Conservation (phyloP, 2,329 filamentous ascomycete species). For the Daldinia sp. region DNA sequence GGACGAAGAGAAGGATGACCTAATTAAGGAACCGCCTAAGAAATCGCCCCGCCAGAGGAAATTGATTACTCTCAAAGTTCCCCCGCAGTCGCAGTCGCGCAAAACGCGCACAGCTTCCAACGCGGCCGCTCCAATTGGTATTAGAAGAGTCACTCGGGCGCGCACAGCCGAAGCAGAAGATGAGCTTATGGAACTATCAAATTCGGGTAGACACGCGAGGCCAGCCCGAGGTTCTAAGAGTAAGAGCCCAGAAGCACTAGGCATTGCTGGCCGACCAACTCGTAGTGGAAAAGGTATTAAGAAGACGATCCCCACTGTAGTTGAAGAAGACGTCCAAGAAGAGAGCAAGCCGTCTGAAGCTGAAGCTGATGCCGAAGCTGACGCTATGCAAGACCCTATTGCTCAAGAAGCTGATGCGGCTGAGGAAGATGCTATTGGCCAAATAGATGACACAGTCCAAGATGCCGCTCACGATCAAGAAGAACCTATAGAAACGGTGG, state of each 20-base stretch:
- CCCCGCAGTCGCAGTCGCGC: conserved; percentile 32
- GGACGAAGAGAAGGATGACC: conserved; percentile 57
- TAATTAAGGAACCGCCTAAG: conserved; percentile 51
- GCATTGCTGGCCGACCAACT: conserved; percentile 59
- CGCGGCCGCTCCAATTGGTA: conserved; percentile 44
- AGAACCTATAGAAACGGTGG: conserved; percentile 50
- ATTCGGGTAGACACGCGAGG: conserved; percentile 69
- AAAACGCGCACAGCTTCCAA: conserved; percentile 43
- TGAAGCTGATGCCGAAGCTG: conserved; percentile 51
- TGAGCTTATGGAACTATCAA: conserved; percentile 68
- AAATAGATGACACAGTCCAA: conserved; percentile 38
- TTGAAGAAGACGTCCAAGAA: conserved; percentile 66
- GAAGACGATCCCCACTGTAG: conserved; percentile 60
- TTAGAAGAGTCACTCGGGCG: conserved; percentile 64
- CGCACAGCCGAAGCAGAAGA: conserved; percentile 67
- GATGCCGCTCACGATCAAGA: conserved; percentile 45
- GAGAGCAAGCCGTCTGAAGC: conserved; percentile 53
- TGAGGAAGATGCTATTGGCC: conserved; percentile 33
- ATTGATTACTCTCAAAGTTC: conserved; percentile 61
- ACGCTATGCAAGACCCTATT: conserved; percentile 44
- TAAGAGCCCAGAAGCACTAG: conserved; percentile 66
- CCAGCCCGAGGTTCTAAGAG: conserved; percentile 64
- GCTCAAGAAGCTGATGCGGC: conserved; percentile 27
- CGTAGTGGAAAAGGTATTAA: conserved; percentile 65
- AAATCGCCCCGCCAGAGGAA: conserved; percentile 51